phyloP scores from a whole-genome alignment of 2,329 filamentous ascomycete species.

The Pleoardoris graminearum region DNA sequence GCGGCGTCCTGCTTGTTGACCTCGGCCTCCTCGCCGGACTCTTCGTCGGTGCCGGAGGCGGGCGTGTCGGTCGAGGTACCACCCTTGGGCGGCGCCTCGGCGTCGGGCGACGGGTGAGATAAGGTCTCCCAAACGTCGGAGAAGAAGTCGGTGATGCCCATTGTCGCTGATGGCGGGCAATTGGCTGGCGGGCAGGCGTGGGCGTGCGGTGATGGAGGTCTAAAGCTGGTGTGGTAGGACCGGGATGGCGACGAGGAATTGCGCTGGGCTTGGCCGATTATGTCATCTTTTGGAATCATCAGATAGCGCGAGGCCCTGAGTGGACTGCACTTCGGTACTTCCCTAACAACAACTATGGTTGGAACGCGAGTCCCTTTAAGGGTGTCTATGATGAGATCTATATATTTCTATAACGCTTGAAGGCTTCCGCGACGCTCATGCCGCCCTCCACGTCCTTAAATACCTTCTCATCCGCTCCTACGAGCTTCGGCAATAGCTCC shows the following conservation, averaged over 20 bases:
- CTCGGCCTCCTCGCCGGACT: slow-evolving; percentile 47
- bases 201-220: slow-evolving; percentile 26
- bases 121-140: slow-evolving; percentile 67
- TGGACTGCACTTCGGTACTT: slow-evolving; percentile 1
- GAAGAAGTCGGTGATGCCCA: slow-evolving; percentile 68
- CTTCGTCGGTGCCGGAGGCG: slow-evolving; percentile 49
- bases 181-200: slow-evolving; percentile 30
- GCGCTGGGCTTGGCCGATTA: slow-evolving; percentile 9
- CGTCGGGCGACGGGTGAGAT: slow-evolving; percentile 52
- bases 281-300: slow-evolving; percentile 1
- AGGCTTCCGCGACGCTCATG: slow-evolving; percentile 66
- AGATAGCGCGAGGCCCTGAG: neutral
- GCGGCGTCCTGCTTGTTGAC: slow-evolving; percentile 49
- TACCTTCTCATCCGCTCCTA: slow-evolving; percentile 49
- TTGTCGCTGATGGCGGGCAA: slow-evolving; percentile 45
- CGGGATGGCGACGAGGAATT: slow-evolving; percentile 16
- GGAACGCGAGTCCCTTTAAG: neutral
- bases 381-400: neutral
- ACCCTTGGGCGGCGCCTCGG: slow-evolving; percentile 51
- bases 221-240: slow-evolving; percentile 20
- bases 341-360: neutral
- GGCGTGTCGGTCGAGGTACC: slow-evolving; percentile 45
- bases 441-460: slow-evolving; percentile 65
- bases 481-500: slow-evolving; percentile 56
- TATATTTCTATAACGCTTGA: slow-evolving; percentile 56